Conservation (phyloP, 1,284 basidiomycete genomes). For the Ceratorhiza oryzae-sativae region DNA sequence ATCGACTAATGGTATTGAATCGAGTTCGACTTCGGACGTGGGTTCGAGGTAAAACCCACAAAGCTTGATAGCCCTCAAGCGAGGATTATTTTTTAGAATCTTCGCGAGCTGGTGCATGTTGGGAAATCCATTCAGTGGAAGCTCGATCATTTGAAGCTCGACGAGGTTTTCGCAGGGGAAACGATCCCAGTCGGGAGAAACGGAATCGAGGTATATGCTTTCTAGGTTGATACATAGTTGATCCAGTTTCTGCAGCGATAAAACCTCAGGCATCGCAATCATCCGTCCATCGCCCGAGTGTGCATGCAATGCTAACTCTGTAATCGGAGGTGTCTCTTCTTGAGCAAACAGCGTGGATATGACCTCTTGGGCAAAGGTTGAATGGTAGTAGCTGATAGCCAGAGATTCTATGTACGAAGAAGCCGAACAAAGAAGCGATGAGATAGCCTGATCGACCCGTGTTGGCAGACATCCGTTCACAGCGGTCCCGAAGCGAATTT, state of each 20-base stretch:
- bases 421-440: background rate
- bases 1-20: background rate
- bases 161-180: conserved; percentile 24
- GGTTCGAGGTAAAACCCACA: background rate
- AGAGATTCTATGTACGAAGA: background rate
- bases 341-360: conserved; percentile 1
- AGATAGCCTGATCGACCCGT: background rate
- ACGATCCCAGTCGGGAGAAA: conserved; percentile 13
- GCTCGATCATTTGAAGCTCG: conserved; percentile 20
- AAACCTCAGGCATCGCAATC: background rate
- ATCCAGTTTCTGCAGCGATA: background rate
- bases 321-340: background rate
- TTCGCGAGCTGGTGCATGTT: background rate
- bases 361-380: background rate
- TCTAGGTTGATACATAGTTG: background rate
- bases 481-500: conserved; percentile 5
- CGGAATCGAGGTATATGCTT: background rate
- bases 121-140: background rate
- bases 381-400: conserved; percentile 3
- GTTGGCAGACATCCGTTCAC: background rate
- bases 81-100: background rate
- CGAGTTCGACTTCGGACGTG: background rate
- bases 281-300: background rate
- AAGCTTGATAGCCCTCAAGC: background rate
- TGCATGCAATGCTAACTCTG: background rate